A percentile compares a stretch with the other conserved stretches of the same genome.
These are phyloP conservation scores for Phytophthora idaei DNA, from an alignment of 352 stramenopile species.

Conservation along the genomic window DNA sequence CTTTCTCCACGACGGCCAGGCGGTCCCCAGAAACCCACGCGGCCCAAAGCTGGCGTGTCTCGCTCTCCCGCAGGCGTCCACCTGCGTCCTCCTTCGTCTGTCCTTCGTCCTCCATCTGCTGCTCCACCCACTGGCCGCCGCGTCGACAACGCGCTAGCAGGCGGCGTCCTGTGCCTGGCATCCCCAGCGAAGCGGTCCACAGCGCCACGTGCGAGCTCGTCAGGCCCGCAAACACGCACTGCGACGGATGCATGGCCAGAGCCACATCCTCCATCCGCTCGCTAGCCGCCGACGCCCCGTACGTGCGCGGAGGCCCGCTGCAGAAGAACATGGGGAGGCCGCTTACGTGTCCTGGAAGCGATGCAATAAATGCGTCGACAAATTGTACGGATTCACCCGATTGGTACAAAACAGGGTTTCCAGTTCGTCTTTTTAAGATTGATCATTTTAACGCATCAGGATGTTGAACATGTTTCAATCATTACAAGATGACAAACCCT, in stretches of 20 bases:
- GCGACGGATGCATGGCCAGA: slow-evolving; percentile 56
- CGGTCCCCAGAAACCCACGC: slow-evolving; percentile 57
- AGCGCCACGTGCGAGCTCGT: slow-evolving; percentile 48
- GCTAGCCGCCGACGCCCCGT: slow-evolving; percentile 32
- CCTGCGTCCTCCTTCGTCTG: neutral
- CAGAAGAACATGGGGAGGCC: slow-evolving; percentile 68
- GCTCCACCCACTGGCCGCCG: slow-evolving; percentile 29
- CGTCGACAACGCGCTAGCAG: slow-evolving; percentile 47
- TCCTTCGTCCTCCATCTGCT: slow-evolving; percentile 10
- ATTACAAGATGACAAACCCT: neutral
- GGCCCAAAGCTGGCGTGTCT: slow-evolving; percentile 48
- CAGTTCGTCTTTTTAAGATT: no score
- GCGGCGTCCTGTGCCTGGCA: slow-evolving; percentile 38
- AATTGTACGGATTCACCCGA: neutral
- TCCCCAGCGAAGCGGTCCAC: slow-evolving; percentile 47
- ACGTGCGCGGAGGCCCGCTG: slow-evolving; percentile 69
- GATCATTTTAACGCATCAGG: no score
- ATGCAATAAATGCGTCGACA: neutral
- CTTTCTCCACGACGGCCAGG: slow-evolving; percentile 72
- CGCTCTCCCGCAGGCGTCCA: slow-evolving; percentile 19
- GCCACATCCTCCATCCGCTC: slow-evolving; percentile 53
- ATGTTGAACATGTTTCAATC: neutral
- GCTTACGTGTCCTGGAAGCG: slow-evolving; percentile 20
- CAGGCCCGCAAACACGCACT: slow-evolving; percentile 65
- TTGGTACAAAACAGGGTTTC: no score